Conservation (phyloP, 345 rosid species). For the Crucihimalaya himalaica region DNA sequence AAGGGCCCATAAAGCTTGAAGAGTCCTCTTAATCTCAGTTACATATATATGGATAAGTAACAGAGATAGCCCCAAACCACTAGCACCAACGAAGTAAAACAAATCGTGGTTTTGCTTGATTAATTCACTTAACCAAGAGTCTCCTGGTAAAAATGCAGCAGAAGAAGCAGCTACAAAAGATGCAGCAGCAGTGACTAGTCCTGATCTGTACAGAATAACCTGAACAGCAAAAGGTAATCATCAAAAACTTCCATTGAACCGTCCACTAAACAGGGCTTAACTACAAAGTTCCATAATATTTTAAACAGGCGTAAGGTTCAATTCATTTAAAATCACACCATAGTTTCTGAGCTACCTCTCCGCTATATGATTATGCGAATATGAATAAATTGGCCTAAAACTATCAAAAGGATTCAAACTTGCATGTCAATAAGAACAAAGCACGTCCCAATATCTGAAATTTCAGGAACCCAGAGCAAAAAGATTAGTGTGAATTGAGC, state of each 20-base stretch:
- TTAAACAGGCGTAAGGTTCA: background rate
- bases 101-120: conserved; percentile 67
- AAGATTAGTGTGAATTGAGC: background rate
- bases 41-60: conserved; percentile 86
- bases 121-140: conserved; percentile 48
- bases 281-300: background rate
- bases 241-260: conserved; percentile 2
- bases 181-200: conserved; percentile 79
- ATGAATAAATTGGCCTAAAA: background rate
- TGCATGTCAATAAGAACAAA: conserved; percentile 4
- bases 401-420: conserved; percentile 8
- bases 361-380: background rate
- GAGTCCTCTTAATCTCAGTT: conserved; percentile 87
- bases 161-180: conserved; percentile 84
- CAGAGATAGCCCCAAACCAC: conserved; percentile 77
- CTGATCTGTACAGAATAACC: conserved; percentile 85
- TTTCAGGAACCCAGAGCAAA: conserved; percentile 1
- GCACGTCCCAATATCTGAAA: background rate
- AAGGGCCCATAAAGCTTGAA: conserved; percentile 90
- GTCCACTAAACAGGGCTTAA: background rate
- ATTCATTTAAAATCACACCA: too few species aligned
- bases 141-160: conserved; percentile 62
- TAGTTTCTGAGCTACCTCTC: background rate
- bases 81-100: conserved; percentile 68
- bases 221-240: conserved; percentile 30